These are phyloP conservation scores for Cryptococcus jaspeensis DNA, from an alignment of 1,284 basidiomycete genomes.

Conservation along the genomic window DNA sequence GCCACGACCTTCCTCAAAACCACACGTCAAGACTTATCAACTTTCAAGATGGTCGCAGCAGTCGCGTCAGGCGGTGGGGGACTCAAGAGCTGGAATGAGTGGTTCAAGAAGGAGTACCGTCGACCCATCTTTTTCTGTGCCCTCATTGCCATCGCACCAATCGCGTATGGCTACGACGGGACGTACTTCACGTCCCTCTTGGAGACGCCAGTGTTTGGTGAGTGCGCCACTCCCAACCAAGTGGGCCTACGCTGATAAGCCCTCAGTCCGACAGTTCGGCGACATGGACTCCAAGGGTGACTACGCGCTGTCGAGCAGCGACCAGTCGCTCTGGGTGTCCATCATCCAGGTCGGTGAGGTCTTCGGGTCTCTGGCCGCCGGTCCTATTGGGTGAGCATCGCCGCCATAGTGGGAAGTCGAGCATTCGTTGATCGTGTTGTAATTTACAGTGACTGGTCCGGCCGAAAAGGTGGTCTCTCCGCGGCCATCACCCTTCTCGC, in stretches of 20 bases:
- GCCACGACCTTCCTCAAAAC: too few species aligned
- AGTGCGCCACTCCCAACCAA: constrained; percentile 12
- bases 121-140: constrained; percentile 26
- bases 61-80: constrained; percentile 11
- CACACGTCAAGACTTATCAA: too few species aligned
- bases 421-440: not conserved
- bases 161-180: constrained; percentile 51
- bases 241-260: constrained; percentile 17
- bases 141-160: constrained; percentile 25
- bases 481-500: constrained; percentile 43
- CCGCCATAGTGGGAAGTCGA: not conserved
- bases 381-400: constrained; percentile 41
- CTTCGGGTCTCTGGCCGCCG: constrained; percentile 50
- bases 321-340: constrained; percentile 43
- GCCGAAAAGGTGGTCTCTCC: constrained; percentile 50
- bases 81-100: constrained; percentile 13
- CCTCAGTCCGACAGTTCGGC: constrained; percentile 22
- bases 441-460: constrained; percentile 41
- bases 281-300: constrained; percentile 1
- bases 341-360: constrained; percentile 55
- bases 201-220: constrained; percentile 47
- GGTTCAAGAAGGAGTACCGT: constrained; percentile 22
- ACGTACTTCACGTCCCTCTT: constrained; percentile 51
- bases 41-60: constrained; percentile 19
- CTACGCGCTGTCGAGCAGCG: constrained; percentile 18